Evolutionary conservation across 495 filamentous ascomycete genomes (phyloP), one percentile per base, ranked within the genome.

Genomic region (Penicillium cataractarum): DNA sequence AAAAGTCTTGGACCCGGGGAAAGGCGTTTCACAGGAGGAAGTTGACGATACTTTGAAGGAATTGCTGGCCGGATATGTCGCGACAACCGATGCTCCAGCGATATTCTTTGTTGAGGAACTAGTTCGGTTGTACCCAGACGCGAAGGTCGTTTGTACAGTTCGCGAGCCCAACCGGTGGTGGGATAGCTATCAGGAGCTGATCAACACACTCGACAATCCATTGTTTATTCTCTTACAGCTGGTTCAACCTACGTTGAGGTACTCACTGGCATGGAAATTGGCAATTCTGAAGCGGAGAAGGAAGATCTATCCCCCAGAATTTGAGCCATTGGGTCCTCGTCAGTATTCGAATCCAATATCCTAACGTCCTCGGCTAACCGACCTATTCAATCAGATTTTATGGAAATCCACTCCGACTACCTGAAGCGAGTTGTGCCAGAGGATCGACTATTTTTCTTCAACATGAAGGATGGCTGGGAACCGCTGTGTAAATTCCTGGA

Each of bases 161-260:
- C 49, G 49, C n/a, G 27, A 52, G 49, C 49, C 49, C 15, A 52
- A 27, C 8, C 26, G 49, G 8, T 52, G 49, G 49, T 52, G 49
- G 49, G 49, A 52, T 5, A 52, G 49, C 27, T 52, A 52, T 13
- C 49, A 52, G 9, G 49, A 52, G 49, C 49, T 52, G 12, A 52
- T 52, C n/a, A 52, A 52, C 49, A 52, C 49, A n/a, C 24, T 52
- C 2, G 49, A 52, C 49, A 52, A 52, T 32, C 49, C 49, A n/a
- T 21, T 52, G 26, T 31, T 52, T 19, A 52, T 52, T 27, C 27
- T 52, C 2, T 15, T 52, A 9, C 49, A 52, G 29, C 29, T 52
- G 49, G 49, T 52, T n/a, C 49, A 52, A n/a, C 49, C 49, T 2
- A 52, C 49, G 27, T 22, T 52, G 49, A 27, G 49, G 6, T 52